Percentiles rank a stretch among this genome's conserved stretches.
Evolutionary conservation across 495 filamentous ascomycete species (phyloP).

Genomic region (Daldinia grandis): DNA sequence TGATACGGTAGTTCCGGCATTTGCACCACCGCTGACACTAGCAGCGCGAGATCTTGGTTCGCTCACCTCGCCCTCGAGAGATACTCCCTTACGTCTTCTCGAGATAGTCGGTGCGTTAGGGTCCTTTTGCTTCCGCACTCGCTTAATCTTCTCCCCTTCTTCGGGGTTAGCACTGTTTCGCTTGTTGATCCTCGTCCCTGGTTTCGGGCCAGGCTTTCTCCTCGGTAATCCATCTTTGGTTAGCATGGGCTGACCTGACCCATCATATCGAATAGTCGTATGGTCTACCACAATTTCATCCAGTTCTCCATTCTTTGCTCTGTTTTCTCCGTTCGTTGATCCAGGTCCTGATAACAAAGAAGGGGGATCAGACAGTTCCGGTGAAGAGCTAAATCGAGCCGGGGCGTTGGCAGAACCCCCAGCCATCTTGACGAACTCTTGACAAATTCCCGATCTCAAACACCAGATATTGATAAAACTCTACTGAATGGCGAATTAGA

Average conservation of each 20-base stretch:
- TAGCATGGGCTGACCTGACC: slow-evolving; percentile 45
- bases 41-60: slow-evolving; percentile 32
- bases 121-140: slow-evolving; percentile 64
- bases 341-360: slow-evolving; percentile 43
- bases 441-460: background rate
- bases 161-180: slow-evolving; percentile 47
- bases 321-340: slow-evolving; percentile 34
- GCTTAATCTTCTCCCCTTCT: slow-evolving; percentile 62
- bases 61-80: slow-evolving; percentile 32
- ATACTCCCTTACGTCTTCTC: slow-evolving; percentile 59
- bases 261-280: slow-evolving; percentile 44
- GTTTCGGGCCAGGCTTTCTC: slow-evolving; percentile 62
- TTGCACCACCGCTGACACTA: slow-evolving; percentile 44
- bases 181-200: slow-evolving; percentile 58
- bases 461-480: background rate
- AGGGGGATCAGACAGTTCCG: slow-evolving; percentile 45
- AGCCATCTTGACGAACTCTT: slow-evolving; percentile 28
- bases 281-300: slow-evolving; percentile 47
- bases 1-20: slow-evolving; percentile 30
- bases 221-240: slow-evolving; percentile 57
- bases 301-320: slow-evolving; percentile 40
- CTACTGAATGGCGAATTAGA: background rate
- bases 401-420: slow-evolving; percentile 35
- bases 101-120: slow-evolving; percentile 61
- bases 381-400: slow-evolving; percentile 42